A percentile compares a stretch with the other conserved stretches of the same genome.
Conservation (phyloP, 768 basidiomycete species). For the Pholiota microspora region DNA sequence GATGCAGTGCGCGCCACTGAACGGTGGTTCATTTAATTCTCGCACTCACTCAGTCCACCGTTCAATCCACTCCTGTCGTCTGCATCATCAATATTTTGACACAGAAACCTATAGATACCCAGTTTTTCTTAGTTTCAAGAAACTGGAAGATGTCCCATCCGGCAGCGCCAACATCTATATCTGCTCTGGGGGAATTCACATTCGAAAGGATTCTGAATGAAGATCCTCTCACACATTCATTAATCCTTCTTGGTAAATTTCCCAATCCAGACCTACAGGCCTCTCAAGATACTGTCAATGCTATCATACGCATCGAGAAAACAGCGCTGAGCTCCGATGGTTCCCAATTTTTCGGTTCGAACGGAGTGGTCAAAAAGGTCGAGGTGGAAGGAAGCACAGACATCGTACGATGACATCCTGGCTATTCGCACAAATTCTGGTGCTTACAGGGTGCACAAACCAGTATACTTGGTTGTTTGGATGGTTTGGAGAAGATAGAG, state of each 20-base stretch:
- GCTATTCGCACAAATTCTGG: background rate
- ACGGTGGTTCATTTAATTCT: too few relatives aligned
- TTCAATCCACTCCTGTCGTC: too few relatives aligned
- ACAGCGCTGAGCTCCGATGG: constrained; percentile 56
- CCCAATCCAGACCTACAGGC: constrained; percentile 29
- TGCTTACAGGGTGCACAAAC: constrained; percentile 3
- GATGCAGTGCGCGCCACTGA: too few relatives aligned
- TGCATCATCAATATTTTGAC: too few relatives aligned
- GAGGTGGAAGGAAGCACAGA: constrained; percentile 60
- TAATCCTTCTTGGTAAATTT: constrained; percentile 70
- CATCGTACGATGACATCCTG: constrained; percentile 44
- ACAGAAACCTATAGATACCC: too few relatives aligned
- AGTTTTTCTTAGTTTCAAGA: too few relatives aligned
- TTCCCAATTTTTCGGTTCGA: constrained; percentile 32
- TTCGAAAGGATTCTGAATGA: constrained; percentile 59
- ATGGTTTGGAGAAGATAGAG: constrained; percentile 51
- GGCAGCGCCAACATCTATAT: constrained; percentile 20
- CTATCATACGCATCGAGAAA: constrained; percentile 79
- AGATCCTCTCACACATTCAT: constrained; percentile 58
- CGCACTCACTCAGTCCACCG: too few relatives aligned
- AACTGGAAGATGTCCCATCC: background rate
- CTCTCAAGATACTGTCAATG: constrained; percentile 29
- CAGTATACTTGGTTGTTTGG: constrained; percentile 84
- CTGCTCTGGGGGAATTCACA: constrained; percentile 44
- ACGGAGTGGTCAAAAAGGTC: constrained; percentile 39